Conservation (phyloP, 202 grass and related monocot species). For the Dendrocalamus latiflorus region DNA sequence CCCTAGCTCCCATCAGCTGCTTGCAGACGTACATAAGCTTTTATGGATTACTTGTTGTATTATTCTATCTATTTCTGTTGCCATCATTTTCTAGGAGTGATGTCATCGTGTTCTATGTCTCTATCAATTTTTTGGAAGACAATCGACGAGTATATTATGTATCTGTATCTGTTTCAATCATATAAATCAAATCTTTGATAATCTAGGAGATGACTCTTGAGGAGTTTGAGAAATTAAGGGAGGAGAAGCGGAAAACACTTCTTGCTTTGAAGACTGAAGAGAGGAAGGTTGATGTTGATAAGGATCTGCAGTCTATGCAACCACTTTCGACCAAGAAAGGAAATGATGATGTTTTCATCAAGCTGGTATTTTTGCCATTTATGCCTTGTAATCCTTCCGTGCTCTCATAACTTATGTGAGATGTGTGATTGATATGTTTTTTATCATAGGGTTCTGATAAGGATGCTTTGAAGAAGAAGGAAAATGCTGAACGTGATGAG, state of each 20-base stretch:
- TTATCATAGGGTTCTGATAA: slow-evolving; percentile 64
- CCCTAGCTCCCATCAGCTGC: not conserved
- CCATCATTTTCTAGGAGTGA: not conserved
- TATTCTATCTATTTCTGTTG: not conserved
- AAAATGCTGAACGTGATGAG: slow-evolving; percentile 86
- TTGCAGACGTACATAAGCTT: not conserved
- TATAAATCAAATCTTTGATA: slow-evolving; percentile 1
- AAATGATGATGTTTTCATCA: slow-evolving; percentile 82
- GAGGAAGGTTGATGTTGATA: slow-evolving; percentile 94
- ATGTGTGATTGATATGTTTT: slow-evolving; percentile 9
- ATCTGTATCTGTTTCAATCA: not conserved
- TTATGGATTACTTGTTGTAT: not conserved
- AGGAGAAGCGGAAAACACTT: slow-evolving; percentile 85
- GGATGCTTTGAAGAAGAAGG: slow-evolving; percentile 84
- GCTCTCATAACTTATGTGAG: not conserved
- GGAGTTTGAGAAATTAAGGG: slow-evolving; percentile 91
- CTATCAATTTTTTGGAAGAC: not conserved
- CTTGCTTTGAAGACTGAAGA: slow-evolving; percentile 72
- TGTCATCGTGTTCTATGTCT: not conserved
- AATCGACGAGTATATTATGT: not conserved
- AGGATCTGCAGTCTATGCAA: slow-evolving; percentile 87
- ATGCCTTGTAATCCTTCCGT: slow-evolving; percentile 10
- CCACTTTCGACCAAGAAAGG: slow-evolving; percentile 70
- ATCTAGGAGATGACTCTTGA: slow-evolving; percentile 96
- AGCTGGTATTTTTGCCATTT: slow-evolving; percentile 48